A percentile compares a stretch with the other conserved stretches of the same genome.
Conservation (phyloP, 768 basidiomycete species). For the Rubroboletus satanas region DNA sequence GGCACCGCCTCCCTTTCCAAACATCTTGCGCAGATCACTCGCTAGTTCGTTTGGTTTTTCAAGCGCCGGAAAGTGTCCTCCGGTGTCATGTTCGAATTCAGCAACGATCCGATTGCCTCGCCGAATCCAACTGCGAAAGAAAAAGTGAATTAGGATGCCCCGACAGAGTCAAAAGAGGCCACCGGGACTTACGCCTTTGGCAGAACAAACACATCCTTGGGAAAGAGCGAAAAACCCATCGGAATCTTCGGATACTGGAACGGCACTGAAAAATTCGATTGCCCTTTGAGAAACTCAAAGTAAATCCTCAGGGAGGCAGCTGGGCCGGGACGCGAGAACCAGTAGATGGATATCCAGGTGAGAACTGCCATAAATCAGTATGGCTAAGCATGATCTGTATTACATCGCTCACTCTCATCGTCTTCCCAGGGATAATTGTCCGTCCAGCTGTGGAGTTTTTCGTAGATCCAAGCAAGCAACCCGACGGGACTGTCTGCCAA, state of each 20-base stretch:
- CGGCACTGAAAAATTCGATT: accelerated
- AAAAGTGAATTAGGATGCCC: background rate
- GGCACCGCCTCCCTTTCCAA: constrained; percentile 48
- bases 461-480: constrained; percentile 51
- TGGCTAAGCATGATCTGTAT: background rate
- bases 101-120: constrained; percentile 42
- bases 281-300: constrained; percentile 38
- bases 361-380: constrained; percentile 37
- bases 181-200: constrained; percentile 36
- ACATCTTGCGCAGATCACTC: constrained; percentile 53
- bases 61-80: constrained; percentile 59
- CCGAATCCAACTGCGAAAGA: constrained; percentile 40
- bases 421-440: constrained; percentile 56
- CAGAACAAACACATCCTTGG: constrained; percentile 40
- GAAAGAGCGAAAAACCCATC: constrained; percentile 49
- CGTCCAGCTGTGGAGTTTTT: constrained; percentile 46
- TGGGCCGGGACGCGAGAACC: constrained; percentile 57
- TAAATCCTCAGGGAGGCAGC: constrained; percentile 57
- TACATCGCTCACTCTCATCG: constrained; percentile 43
- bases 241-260: constrained; percentile 32
- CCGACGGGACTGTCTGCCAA: constrained; percentile 58
- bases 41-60: constrained; percentile 49
- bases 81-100: constrained; percentile 43
- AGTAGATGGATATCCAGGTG: constrained; percentile 58
- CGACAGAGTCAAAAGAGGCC: background rate